A percentile compares a stretch with the other conserved stretches of the same genome.
These are phyloP conservation scores for Ceratocystis ficicola DNA, from an alignment of 2,329 filamentous ascomycete species.

Conservation along the genomic window DNA sequence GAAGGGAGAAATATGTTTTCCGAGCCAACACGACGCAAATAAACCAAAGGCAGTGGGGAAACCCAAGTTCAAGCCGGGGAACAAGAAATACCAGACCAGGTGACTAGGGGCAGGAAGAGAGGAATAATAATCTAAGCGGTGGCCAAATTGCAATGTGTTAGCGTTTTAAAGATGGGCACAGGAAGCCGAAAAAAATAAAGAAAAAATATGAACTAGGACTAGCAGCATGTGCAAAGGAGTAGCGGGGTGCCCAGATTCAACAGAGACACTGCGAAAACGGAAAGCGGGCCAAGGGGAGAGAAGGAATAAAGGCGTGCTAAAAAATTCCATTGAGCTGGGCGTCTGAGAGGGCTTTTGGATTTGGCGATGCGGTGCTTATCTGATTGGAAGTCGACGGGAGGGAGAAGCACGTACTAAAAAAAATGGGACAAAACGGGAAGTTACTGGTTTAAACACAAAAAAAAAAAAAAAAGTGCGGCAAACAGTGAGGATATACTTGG, in stretches of 20 bases:
- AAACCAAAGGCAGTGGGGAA: not conserved
- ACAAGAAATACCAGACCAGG: not conserved
- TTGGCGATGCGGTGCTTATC: constrained; percentile 2
- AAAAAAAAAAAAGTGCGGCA: not conserved
- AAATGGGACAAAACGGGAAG: not conserved
- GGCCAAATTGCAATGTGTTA: constrained; percentile 7
- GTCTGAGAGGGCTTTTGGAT: not conserved
- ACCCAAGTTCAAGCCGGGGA: not conserved
- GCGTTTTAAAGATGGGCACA: not conserved
- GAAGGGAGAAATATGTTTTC: not conserved
- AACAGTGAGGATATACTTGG: not conserved
- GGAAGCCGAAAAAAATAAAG: not conserved
- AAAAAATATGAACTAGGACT: not conserved
- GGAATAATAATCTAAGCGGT: constrained; percentile 1
- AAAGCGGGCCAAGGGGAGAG: not conserved
- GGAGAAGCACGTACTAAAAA: not conserved
- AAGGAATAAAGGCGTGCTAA: not conserved
- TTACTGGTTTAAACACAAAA: not conserved
- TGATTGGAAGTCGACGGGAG: not conserved
- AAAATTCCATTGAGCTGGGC: not conserved
- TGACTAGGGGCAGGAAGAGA: not conserved
- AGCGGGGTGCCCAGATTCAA: constrained; percentile 8
- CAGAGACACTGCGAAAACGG: constrained; percentile 3
- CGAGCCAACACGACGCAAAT: not conserved
- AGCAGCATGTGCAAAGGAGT: not conserved